phyloP scores from a whole-genome alignment of 2,329 filamentous ascomycete species.

The Ceratocystiopsis brevicomis region DNA sequence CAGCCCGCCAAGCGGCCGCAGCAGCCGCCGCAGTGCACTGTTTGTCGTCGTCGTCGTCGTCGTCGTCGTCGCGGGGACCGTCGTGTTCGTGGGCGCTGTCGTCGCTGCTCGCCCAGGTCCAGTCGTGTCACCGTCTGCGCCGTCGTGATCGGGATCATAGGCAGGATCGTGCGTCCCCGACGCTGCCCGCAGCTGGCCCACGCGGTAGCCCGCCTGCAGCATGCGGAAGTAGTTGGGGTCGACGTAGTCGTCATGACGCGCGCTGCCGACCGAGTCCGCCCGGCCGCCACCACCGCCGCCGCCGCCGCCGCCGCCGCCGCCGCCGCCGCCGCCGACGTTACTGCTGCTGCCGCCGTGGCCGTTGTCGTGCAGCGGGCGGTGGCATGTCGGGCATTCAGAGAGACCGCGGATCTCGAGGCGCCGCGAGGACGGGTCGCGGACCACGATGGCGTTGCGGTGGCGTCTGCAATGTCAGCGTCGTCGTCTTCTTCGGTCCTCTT shows the following conservation, averaged over 20 bases:
- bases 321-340: not conserved
- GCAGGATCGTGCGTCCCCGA: constrained; percentile 2
- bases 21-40: constrained; percentile 31
- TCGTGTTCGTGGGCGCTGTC: too few species aligned
- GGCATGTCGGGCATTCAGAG: constrained; percentile 79
- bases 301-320: not conserved
- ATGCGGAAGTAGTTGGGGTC: constrained; percentile 91
- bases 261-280: constrained; percentile 9
- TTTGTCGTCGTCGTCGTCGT: too few species aligned
- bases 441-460: constrained; percentile 79
- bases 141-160: too few species aligned
- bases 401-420: constrained; percentile 66
- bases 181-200: constrained; percentile 18
- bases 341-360: not conserved
- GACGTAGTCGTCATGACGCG: constrained; percentile 48
- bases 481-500: too few species aligned
- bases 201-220: constrained; percentile 41
- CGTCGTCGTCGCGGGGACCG: constrained; percentile 7
- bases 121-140: too few species aligned
- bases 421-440: constrained; percentile 70
- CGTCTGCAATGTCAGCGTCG: constrained; percentile 42
- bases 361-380: constrained; percentile 45
- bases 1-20: constrained; percentile 21
- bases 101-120: too few species aligned
- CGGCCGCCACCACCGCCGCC: not conserved